Evolutionary conservation across 768 basidiomycete species (phyloP), one percentile per base, ranked within the genome.

Genomic region (Rubroboletus satanas): DNA sequence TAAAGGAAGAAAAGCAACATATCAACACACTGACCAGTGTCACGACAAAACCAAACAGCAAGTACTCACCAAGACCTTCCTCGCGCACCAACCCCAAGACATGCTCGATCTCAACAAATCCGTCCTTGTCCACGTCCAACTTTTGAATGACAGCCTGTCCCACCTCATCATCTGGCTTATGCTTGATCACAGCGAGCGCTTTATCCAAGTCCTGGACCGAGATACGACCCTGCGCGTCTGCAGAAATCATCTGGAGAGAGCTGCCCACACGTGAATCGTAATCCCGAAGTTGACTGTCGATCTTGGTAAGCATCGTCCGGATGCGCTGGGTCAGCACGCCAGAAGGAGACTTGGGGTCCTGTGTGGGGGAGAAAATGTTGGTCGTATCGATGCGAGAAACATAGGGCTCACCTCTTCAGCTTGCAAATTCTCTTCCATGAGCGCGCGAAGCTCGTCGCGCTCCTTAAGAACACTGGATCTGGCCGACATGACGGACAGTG

Each of bases 381-480:
- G 47, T 50, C 44, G 35, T 44, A 23, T 42, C 21, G n/a, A 49
- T 37, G 31, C 45, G 41, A 28, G 38, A 46, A 38, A 37, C 50
- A 5, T 12, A 5, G 15, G 10, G 2, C 70, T 51, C 62, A 89
- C 92, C 77, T 93, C 90, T 68, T 94, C 93, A 4, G 91, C 86
- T 64, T 85, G 81, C 55, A 94, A 68, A 71, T 96, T 97, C 73
- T 98, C 94, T 63, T 93, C 87, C 87, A 98, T 93, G n/a, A 99
- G 76, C 8, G 79, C 80, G 32, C 85, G 84, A 26, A 98, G 81
- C 73, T 98, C 97, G 61, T 89, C 86, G 36, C 96, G 87, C 73
- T 99, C 97, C 75, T 98, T 94, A 54, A 98, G 80, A 35, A 98
- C 95, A 58, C 88, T 90, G 5, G 93, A 96, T 71, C 90, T 94